A percentile compares a stretch with the other conserved stretches of the same genome.
Conservation (phyloP, 1,139 yeast species). For the Geotrichum aggregatum region DNA sequence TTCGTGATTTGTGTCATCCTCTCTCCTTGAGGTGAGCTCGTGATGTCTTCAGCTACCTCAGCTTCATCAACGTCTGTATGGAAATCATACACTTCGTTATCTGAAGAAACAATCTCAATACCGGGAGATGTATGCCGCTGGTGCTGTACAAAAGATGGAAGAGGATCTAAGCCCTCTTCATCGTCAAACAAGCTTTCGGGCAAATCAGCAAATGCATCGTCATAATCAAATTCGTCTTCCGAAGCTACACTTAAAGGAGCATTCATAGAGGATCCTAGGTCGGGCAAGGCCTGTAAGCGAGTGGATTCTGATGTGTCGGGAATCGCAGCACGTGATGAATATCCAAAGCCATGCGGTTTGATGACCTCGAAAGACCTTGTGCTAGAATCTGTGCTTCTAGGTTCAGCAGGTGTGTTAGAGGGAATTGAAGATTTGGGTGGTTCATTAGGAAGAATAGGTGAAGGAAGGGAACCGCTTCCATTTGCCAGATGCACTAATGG, state of each 20-base stretch:
- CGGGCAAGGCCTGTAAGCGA: not conserved
- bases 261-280: not conserved
- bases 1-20: slow-evolving; percentile 10
- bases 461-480: not conserved
- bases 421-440: not conserved
- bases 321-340: not conserved
- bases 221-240: slow-evolving; percentile 11
- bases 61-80: not conserved
- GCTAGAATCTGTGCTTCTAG: not conserved
- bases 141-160: not conserved
- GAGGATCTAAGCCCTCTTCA: not conserved
- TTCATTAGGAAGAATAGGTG: not conserved
- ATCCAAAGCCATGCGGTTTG: not conserved
- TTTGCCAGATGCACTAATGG: not conserved
- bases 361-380: not conserved
- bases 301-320: not conserved
- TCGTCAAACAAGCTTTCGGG: not conserved
- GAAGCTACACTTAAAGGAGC: not conserved
- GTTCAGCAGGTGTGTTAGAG: not conserved
- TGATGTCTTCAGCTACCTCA: slow-evolving; percentile 5
- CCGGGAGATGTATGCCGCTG: slow-evolving; percentile 9
- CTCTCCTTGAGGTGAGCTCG: slow-evolving; percentile 19
- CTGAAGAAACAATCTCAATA: slow-evolving; percentile 13
- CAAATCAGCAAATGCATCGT: slow-evolving; percentile 6
- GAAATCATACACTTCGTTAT: not conserved